These are phyloP conservation scores for Myrmaecium sp. DNA, from an alignment of 2,329 filamentous ascomycete species.

Conservation along the genomic window DNA sequence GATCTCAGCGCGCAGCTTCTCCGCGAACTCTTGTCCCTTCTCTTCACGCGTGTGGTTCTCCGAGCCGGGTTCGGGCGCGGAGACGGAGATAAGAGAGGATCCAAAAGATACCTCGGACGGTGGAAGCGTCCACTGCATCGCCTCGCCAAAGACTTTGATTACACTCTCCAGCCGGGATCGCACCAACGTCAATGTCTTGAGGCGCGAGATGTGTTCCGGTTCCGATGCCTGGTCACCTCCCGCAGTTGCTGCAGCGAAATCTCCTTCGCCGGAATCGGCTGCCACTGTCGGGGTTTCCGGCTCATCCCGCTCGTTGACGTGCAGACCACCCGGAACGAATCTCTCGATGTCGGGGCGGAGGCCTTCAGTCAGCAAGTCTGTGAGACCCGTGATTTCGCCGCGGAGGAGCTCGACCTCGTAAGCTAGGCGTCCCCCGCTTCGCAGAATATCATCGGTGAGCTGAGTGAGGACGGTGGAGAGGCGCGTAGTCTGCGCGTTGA, in stretches of 20 bases:
- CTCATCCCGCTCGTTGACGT: conserved; percentile 3
- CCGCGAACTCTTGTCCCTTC: conserved; percentile 69
- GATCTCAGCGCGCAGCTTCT: conserved; percentile 55
- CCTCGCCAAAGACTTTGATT: conserved; percentile 80
- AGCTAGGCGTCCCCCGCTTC: conserved; percentile 71
- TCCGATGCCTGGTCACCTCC: conserved; percentile 1
- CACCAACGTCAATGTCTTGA: conserved; percentile 70
- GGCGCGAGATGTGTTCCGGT: conserved; percentile 56
- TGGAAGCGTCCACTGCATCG: conserved; percentile 87
- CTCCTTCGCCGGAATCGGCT: conserved; percentile 3
- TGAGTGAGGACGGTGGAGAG: conserved; percentile 69
- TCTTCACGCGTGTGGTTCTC: conserved; percentile 59
- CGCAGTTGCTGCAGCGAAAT: conserved; percentile 3
- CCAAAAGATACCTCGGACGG: conserved; percentile 72
- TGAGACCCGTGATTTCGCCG: conserved; percentile 70
- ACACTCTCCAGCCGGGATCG: conserved; percentile 74
- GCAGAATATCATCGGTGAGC: conserved; percentile 84
- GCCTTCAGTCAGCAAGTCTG: conserved; percentile 58
- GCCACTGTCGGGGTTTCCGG: conserved; percentile 1
- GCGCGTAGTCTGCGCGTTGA: conserved; percentile 75
- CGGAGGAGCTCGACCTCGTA: conserved; percentile 89
- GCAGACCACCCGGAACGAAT: conserved; percentile 42
- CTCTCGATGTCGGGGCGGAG: conserved; percentile 54
- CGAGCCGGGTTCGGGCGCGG: conserved; percentile 57
- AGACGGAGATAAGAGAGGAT: conserved; percentile 79